These are phyloP conservation scores for Puccinellia tenuiflora DNA, from an alignment of 176 grass and related monocot genomes.

Conservation along the genomic window DNA sequence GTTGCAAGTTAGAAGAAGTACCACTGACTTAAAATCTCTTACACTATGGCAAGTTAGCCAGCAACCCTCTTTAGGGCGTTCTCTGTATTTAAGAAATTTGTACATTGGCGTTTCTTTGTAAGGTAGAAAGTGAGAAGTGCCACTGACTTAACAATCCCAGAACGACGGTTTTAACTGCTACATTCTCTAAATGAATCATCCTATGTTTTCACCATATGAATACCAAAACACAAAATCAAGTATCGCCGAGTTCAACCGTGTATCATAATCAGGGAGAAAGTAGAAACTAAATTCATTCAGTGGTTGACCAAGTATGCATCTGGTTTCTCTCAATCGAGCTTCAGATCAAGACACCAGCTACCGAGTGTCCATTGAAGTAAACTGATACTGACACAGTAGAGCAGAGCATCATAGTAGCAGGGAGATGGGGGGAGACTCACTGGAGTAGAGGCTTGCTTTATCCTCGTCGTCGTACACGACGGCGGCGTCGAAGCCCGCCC, in stretches of 20 bases:
- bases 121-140: neutral
- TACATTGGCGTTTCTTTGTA: neutral
- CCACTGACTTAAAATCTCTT: neutral
- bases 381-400: neutral
- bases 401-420: neutral
- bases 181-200: too few species aligned
- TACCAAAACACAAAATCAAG: too few species aligned
- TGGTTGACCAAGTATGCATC: neutral
- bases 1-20: neutral
- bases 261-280: neutral
- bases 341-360: neutral
- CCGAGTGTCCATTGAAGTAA: neutral
- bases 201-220: too few species aligned
- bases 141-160: neutral
- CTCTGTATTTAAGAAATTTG: neutral
- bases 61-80: neutral
- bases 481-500: constrained; percentile 53
- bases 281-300: neutral
- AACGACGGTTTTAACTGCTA: too few species aligned
- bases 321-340: neutral
- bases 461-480: constrained; percentile 77
- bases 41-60: neutral
- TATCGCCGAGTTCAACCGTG: neutral
- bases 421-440: constrained; percentile 24
- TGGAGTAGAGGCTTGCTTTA: constrained; percentile 75